These are phyloP conservation scores for Magnusiomyces paraingens DNA, from an alignment of 1,139 yeast species.

Conservation along the genomic window DNA sequence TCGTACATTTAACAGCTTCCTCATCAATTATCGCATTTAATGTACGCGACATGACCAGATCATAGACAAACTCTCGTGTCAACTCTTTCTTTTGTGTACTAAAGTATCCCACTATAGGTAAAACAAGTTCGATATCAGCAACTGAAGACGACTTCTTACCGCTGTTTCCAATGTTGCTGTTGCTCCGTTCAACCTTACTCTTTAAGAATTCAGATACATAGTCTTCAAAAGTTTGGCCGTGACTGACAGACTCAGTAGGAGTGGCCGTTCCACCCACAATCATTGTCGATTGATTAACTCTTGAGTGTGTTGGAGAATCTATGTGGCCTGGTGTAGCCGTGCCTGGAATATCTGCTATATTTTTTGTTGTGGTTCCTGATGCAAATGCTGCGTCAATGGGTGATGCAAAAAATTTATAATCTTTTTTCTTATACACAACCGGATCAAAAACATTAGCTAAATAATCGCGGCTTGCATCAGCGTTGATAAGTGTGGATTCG, in stretches of 20 bases:
- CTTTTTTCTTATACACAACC: too few relatives aligned
- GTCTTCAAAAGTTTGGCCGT: neutral
- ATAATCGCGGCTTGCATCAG: constrained; percentile 3
- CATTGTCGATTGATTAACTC: too few relatives aligned
- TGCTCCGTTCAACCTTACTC: neutral
- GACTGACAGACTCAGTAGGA: neutral
- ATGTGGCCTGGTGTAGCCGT: neutral
- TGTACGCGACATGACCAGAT: constrained; percentile 5
- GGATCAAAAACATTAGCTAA: neutral
- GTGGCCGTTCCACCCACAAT: neutral
- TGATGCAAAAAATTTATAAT: too few relatives aligned
- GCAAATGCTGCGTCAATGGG: too few relatives aligned
- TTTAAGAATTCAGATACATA: neutral
- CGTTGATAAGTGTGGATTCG: neutral
- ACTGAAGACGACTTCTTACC: neutral
- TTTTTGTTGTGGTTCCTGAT: too few relatives aligned
- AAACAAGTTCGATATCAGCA: neutral
- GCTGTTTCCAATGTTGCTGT: neutral
- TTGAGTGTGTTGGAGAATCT: too few relatives aligned
- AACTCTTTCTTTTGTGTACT: neutral
- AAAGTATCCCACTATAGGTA: neutral
- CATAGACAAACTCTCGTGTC: constrained; percentile 9
- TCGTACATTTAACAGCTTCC: neutral
- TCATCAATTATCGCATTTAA: constrained; percentile 10
- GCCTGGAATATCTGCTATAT: too few relatives aligned